Evolutionary conservation across 2,329 filamentous ascomycete genomes (phyloP).

Genomic region (Ophiosphaerella herpotricha): DNA sequence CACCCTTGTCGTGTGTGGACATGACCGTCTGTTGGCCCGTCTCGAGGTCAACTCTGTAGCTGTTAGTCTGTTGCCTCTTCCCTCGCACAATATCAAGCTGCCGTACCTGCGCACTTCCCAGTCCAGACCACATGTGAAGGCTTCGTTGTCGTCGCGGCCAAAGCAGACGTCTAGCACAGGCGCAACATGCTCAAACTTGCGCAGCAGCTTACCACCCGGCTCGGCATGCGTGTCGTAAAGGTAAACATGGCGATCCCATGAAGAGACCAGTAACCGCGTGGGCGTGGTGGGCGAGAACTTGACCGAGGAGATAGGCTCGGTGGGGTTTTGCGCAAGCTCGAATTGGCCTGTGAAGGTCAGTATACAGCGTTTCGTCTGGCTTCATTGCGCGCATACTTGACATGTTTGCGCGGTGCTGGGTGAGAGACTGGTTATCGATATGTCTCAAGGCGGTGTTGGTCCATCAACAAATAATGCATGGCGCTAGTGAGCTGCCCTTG

Average conservation of each 20-base stretch:
- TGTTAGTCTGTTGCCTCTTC: not conserved
- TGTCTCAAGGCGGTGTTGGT: not conserved
- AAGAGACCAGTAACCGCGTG: conserved; percentile 81
- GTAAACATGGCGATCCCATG: conserved; percentile 93
- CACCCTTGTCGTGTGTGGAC: conserved; percentile 77
- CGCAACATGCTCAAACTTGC: conserved; percentile 78
- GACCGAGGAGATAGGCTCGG: conserved; percentile 84
- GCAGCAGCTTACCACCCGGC: conserved; percentile 67
- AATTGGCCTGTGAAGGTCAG: conserved; percentile 62
- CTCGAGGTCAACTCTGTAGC: conserved; percentile 67
- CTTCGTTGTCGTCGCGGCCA: conserved; percentile 77
- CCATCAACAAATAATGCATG: conserved; percentile 14
- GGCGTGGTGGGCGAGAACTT: conserved; percentile 81
- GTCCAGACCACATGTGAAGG: conserved; percentile 86
- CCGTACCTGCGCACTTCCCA: conserved; percentile 77
- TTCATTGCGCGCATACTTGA: conserved; percentile 25
- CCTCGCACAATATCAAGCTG: not conserved
- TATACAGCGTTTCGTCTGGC: not conserved
- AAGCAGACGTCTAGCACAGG: conserved; percentile 93
- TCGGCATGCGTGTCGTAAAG: conserved; percentile 75
- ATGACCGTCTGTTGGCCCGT: conserved; percentile 74
- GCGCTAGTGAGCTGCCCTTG: conserved; percentile 6
- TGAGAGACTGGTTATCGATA: not conserved
- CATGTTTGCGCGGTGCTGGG: conserved; percentile 26
- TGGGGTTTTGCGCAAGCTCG: conserved; percentile 79